These are phyloP conservation scores for Solanum habrochaites DNA, from an alignment of 257 asterid genomes.

Conservation along the genomic window DNA sequence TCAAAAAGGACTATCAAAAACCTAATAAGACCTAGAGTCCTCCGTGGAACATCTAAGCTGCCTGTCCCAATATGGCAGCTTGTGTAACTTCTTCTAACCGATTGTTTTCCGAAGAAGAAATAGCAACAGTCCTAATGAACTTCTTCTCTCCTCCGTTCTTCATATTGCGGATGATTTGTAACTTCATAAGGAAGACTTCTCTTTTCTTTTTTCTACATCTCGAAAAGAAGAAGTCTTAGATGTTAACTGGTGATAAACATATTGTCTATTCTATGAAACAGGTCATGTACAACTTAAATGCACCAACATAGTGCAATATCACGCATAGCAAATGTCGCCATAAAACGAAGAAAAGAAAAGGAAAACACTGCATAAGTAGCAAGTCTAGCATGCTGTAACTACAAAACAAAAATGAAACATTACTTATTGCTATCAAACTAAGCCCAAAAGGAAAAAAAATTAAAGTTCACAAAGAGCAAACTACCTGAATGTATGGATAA, in stretches of 20 bases:
- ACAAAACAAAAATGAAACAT: not conserved
- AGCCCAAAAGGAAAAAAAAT: not conserved
- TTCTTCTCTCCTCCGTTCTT: not conserved
- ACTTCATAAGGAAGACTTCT: not conserved
- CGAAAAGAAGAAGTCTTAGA: not conserved
- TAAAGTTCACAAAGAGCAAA: not conserved
- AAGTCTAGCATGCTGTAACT: not conserved
- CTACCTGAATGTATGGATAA: constrained; percentile 90
- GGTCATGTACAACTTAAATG: not conserved
- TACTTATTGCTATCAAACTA: not conserved
- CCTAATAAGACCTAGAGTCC: not conserved
- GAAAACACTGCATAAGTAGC: not conserved
- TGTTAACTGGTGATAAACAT: not conserved
- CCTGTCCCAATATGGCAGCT: not conserved
- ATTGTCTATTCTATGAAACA: not conserved
- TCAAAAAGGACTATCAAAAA: not conserved
- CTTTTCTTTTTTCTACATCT: not conserved
- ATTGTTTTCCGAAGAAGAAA: not conserved
- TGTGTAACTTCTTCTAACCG: not conserved
- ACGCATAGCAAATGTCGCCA: not conserved
- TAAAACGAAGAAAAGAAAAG: not conserved
- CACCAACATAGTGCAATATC: not conserved
- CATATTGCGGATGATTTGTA: not conserved
- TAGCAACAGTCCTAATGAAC: not conserved
- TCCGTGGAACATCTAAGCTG: not conserved